Conservation (phyloP, 345 rosid genomes). For the Capsella bursapastoris region DNA sequence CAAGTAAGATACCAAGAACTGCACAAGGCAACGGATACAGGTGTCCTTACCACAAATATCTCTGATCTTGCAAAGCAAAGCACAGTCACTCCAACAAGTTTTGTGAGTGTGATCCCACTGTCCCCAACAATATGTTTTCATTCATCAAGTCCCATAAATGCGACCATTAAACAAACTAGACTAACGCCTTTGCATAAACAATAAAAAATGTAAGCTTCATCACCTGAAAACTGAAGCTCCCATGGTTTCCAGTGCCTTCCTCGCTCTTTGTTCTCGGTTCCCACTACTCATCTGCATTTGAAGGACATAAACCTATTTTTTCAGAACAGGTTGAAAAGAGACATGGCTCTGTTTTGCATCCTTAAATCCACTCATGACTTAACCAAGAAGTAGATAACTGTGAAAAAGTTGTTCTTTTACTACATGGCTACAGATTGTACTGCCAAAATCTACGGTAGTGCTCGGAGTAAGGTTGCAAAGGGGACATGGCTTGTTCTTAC, state of each 20-base stretch:
- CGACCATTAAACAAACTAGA: slow-evolving; percentile 15
- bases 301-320: slow-evolving; percentile 21
- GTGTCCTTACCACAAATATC: slow-evolving; percentile 75
- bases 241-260: slow-evolving; percentile 83
- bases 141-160: slow-evolving; percentile 37
- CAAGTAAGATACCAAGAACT: slow-evolving; percentile 31
- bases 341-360: slow-evolving; percentile 26
- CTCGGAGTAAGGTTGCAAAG: slow-evolving; percentile 32
- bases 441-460: slow-evolving; percentile 24
- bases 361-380: slow-evolving; percentile 6
- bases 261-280: slow-evolving; percentile 68
- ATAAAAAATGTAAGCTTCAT: slow-evolving; percentile 18
- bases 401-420: slow-evolving; percentile 14
- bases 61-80: slow-evolving; percentile 88
- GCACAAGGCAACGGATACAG: slow-evolving; percentile 31
- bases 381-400: neutral
- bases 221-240: slow-evolving; percentile 99
- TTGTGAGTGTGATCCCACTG: slow-evolving; percentile 96
- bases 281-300: slow-evolving; percentile 75
- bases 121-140: slow-evolving; percentile 35
- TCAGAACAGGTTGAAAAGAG: slow-evolving; percentile 17
- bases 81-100: slow-evolving; percentile 87
- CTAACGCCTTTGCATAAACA: slow-evolving; percentile 25
- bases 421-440: slow-evolving; percentile 21
- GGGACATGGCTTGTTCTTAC: slow-evolving; percentile 54